These are phyloP conservation scores for Ottelia alismoides DNA, from an alignment of 106 monocot genomes.

Conservation along the genomic window DNA sequence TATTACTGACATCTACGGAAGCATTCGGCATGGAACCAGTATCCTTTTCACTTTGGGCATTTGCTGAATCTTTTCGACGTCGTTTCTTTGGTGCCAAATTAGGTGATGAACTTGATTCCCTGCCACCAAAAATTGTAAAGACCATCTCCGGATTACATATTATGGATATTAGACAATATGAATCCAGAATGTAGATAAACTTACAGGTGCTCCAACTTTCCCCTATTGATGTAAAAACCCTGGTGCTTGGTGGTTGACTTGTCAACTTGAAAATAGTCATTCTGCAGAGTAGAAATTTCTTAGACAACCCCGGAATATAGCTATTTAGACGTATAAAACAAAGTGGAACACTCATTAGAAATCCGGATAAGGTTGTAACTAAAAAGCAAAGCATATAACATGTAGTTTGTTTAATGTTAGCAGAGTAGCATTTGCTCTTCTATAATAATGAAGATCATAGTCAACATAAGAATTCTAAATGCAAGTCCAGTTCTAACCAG, in stretches of 20 bases:
- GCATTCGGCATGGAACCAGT: constrained; percentile 16
- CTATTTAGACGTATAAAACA: too few species aligned
- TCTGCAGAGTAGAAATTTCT: constrained; percentile 30
- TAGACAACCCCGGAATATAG: too few species aligned
- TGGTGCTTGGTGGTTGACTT: constrained; percentile 79
- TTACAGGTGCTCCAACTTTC: constrained; percentile 38
- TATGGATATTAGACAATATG: background rate
- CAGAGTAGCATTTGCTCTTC: too few species aligned
- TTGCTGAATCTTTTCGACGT: constrained; percentile 67
- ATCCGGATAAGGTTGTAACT: too few species aligned
- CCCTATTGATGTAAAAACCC: constrained; percentile 97
- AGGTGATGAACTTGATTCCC: constrained; percentile 59
- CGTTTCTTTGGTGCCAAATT: constrained; percentile 57
- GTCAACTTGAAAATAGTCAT: constrained; percentile 98
- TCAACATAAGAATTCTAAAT: too few species aligned
- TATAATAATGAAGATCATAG: too few species aligned
- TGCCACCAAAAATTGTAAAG: constrained; percentile 10
- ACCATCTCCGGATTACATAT: background rate
- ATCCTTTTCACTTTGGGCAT: constrained; percentile 18
- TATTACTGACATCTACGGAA: constrained; percentile 17
- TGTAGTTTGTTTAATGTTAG: too few species aligned
- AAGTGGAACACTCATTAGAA: too few species aligned
- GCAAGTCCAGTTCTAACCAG: too few species aligned
- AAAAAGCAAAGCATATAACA: too few species aligned
- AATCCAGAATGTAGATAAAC: background rate